Evolutionary conservation across 2,329 filamentous ascomycete genomes (phyloP).

Genomic region (Alternaria dauci): DNA sequence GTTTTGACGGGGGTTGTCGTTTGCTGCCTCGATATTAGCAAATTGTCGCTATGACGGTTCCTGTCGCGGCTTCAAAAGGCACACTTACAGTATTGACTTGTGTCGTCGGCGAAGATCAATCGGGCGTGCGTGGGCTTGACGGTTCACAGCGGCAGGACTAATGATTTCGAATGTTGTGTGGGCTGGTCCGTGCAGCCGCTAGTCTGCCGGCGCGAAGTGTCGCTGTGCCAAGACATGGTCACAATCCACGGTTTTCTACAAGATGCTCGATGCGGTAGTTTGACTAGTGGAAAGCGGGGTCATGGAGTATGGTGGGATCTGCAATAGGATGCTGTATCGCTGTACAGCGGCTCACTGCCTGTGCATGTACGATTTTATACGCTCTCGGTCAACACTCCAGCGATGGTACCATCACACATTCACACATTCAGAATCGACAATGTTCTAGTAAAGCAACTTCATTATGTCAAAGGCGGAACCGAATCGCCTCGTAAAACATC

Average conservation of each 20-base stretch:
- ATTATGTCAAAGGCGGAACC: background rate
- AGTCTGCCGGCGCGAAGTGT: constrained; percentile 7
- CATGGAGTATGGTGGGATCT: background rate
- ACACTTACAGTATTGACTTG: constrained; percentile 18
- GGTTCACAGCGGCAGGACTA: constrained; percentile 8
- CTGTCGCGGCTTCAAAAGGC: background rate
- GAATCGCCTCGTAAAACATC: background rate
- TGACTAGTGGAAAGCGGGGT: background rate
- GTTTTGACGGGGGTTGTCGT: constrained; percentile 13
- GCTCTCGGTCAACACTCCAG: background rate
- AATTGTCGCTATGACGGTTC: background rate
- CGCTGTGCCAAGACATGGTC: constrained; percentile 14
- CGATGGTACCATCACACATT: background rate
- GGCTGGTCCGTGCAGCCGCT: constrained; percentile 14
- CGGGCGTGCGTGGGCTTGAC: constrained; percentile 20
- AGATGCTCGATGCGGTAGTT: constrained; percentile 6
- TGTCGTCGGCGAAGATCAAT: constrained; percentile 16
- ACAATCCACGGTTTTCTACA: background rate
- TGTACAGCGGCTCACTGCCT: background rate
- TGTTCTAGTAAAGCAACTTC: background rate
- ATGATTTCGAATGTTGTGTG: constrained; percentile 21
- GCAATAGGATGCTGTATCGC: background rate
- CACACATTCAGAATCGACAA: background rate
- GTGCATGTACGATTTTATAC: background rate
- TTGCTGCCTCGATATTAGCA: constrained; percentile 3